These are phyloP conservation scores for Capsicum chinense DNA, from an alignment of 257 asterid genomes.

Conservation along the genomic window DNA sequence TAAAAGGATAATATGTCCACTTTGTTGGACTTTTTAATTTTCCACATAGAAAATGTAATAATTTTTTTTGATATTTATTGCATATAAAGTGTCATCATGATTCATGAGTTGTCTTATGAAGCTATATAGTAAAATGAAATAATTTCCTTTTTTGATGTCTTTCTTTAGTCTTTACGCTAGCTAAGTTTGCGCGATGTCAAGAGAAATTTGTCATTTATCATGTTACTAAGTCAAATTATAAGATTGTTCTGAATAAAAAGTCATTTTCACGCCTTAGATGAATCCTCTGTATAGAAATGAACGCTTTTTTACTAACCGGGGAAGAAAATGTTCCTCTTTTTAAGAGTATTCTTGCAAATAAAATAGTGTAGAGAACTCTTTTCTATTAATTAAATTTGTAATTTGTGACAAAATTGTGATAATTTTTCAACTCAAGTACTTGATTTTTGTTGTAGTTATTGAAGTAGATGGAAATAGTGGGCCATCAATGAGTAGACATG, in stretches of 20 bases:
- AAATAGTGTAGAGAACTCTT: not conserved
- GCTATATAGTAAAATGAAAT: not conserved
- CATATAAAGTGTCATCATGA: conserved; percentile 14
- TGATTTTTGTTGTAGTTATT: not conserved
- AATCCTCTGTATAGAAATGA: not conserved
- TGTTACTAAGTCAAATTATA: not conserved
- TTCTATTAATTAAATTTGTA: not conserved
- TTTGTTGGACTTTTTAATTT: not conserved
- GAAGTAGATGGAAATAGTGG: not conserved
- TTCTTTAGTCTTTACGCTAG: not conserved
- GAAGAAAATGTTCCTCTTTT: not conserved
- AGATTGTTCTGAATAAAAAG: not conserved
- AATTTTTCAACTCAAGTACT: not conserved
- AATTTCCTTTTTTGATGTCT: not conserved
- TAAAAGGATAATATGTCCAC: conserved; percentile 7
- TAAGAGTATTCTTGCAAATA: not conserved
- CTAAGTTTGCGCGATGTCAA: not conserved
- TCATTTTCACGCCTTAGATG: not conserved
- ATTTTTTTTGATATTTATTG: not conserved
- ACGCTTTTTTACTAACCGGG: not conserved
- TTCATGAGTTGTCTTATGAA: not conserved
- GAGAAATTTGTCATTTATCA: not conserved
- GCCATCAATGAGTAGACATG: not conserved
- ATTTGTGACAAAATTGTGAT: not conserved
- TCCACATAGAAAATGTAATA: not conserved